A percentile compares a stretch with the other conserved stretches of the same genome.
phyloP scores from a whole-genome alignment of 2,329 filamentous ascomycete genomes.

The Colletotrichum tabaci region DNA sequence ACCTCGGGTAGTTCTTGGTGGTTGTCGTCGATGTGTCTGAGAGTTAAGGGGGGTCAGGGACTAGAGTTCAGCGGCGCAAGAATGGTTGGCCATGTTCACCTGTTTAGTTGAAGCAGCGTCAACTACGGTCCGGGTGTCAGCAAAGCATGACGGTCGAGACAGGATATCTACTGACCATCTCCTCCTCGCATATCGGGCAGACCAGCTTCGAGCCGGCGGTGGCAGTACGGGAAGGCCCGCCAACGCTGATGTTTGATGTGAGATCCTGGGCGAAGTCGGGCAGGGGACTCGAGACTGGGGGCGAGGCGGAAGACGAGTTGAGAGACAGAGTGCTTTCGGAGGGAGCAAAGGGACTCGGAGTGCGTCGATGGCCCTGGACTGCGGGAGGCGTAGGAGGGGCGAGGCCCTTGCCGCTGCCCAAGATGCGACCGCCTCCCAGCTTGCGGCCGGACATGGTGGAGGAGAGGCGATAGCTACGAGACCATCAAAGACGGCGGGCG shows the following conservation, averaged over 20 bases:
- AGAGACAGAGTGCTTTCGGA: slow-evolving; percentile 84
- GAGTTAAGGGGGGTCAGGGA: slow-evolving; percentile 19
- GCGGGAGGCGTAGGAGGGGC: slow-evolving; percentile 70
- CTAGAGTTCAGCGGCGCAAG: slow-evolving; percentile 28
- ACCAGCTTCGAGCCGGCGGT: slow-evolving; percentile 79
- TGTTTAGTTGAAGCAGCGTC: slow-evolving; percentile 92
- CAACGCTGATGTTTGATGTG: slow-evolving; percentile 82
- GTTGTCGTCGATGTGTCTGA: slow-evolving; percentile 81
- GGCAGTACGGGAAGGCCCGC: slow-evolving; percentile 66
- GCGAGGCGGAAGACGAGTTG: slow-evolving; percentile 79
- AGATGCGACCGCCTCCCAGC: slow-evolving; percentile 91
- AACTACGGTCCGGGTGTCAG: slow-evolving; percentile 69
- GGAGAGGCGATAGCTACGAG: slow-evolving; percentile 36
- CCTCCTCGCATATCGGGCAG: slow-evolving; percentile 98
- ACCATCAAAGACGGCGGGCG: slow-evolving; percentile 35
- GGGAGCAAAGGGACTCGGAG: slow-evolving; percentile 65
- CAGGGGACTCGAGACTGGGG: slow-evolving; percentile 71
- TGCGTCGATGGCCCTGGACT: slow-evolving; percentile 57
- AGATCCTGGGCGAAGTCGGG: slow-evolving; percentile 84
- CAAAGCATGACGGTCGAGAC: background rate
- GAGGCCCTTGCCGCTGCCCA: slow-evolving; percentile 88
- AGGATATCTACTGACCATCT: slow-evolving; percentile 79
- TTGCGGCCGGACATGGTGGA: slow-evolving; percentile 83
- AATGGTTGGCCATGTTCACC: slow-evolving; percentile 56
- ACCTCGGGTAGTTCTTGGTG: slow-evolving; percentile 92